phyloP scores from a whole-genome alignment of 805 yeast genomes.

The Huiozyma naganishii region DNA sequence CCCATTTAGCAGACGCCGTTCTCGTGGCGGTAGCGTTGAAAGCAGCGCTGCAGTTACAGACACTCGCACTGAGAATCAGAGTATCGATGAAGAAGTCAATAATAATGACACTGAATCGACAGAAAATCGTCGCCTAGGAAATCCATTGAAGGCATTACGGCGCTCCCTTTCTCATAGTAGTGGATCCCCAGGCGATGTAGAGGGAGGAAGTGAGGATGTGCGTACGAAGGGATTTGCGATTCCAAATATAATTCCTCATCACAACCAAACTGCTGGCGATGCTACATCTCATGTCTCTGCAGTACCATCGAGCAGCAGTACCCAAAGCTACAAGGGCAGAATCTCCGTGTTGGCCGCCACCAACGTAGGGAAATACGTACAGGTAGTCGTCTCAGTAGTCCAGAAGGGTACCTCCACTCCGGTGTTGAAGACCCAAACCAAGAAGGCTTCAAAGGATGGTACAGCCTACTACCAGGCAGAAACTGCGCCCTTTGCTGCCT shows the following conservation, averaged over 20 bases:
- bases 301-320: not conserved
- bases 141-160: too few relatives aligned
- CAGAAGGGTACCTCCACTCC: conserved; percentile 39
- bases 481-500: conserved; percentile 53
- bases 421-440: conserved; percentile 51
- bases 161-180: too few relatives aligned
- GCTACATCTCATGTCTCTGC: conserved; percentile 1
- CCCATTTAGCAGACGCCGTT: too few relatives aligned
- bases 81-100: too few relatives aligned
- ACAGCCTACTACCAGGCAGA: conserved; percentile 45
- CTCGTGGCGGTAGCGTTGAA: too few relatives aligned
- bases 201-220: not conserved
- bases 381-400: conserved; percentile 44
- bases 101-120: too few relatives aligned
- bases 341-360: conserved; percentile 40
- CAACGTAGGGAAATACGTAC: conserved; percentile 34
- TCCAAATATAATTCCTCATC: not conserved
- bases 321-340: conserved; percentile 12
- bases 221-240: not conserved
- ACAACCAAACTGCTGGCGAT: not conserved
- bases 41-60: too few relatives aligned
- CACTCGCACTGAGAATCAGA: too few relatives aligned
- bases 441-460: conserved; percentile 40
- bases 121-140: too few relatives aligned
- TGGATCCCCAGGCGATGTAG: too few relatives aligned